Conservation (phyloP, 768 basidiomycete species). For the Leccinum broughii region DNA sequence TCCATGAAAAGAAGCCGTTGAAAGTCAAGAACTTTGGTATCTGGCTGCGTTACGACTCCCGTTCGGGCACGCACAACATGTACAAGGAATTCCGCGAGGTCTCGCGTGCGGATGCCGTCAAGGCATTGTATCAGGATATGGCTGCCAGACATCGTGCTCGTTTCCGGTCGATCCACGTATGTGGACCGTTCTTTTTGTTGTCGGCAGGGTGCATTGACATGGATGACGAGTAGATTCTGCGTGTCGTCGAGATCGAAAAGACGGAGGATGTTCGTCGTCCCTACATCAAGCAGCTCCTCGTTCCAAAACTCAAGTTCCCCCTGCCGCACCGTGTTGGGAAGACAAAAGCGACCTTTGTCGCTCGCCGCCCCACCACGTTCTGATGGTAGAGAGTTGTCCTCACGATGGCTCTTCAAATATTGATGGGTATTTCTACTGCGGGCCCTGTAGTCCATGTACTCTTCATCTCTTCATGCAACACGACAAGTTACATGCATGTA, state of each 20-base stretch:
- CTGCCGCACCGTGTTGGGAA: slow-evolving; percentile 88
- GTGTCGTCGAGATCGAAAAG: slow-evolving; percentile 96
- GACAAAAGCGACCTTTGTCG: slow-evolving; percentile 77
- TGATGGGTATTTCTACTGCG: slow-evolving; percentile 10
- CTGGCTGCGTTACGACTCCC: slow-evolving; percentile 99
- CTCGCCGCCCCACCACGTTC: slow-evolving; percentile 76
- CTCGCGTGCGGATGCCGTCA: slow-evolving; percentile 91
- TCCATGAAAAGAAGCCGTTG: slow-evolving; percentile 95
- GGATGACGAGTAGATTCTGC: slow-evolving; percentile 70
- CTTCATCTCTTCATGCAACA: slow-evolving; percentile 18
- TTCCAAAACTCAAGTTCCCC: slow-evolving; percentile 93
- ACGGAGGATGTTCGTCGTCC: slow-evolving; percentile 89
- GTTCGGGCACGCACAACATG: slow-evolving; percentile 99
- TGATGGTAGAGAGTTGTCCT: slow-evolving; percentile 24
- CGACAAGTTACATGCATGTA: slow-evolving; percentile 10
- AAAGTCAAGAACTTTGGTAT: slow-evolving; percentile 99
- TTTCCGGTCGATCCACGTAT: slow-evolving; percentile 96
- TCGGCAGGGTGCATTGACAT: slow-evolving; percentile 3
- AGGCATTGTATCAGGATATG: slow-evolving; percentile 99
- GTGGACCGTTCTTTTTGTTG: slow-evolving; percentile 29
- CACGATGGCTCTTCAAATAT: background rate
- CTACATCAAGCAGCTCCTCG: slow-evolving; percentile 96
- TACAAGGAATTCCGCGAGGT: slow-evolving; percentile 99
- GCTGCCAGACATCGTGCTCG: slow-evolving; percentile 98
- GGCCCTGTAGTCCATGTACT: slow-evolving; percentile 18